Conservation (phyloP, 2,329 filamentous ascomycete genomes). For the Colletotrichum brevisporum region DNA sequence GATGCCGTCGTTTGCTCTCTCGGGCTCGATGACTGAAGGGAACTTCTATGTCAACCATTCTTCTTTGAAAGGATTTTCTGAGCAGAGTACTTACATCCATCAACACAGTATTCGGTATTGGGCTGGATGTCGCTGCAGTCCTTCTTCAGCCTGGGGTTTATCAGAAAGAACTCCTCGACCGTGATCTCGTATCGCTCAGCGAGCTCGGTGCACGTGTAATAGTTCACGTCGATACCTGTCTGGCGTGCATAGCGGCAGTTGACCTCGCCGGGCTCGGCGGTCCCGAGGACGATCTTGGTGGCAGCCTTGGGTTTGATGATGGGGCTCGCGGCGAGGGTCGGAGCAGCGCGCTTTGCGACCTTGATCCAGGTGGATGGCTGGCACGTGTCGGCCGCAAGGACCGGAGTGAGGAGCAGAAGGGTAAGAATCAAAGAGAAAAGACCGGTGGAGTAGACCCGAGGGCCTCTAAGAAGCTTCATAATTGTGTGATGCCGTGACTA, state of each 20-base stretch:
- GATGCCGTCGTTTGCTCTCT: slow-evolving; percentile 45
- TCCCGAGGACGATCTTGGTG: background rate
- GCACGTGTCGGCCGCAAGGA: slow-evolving; percentile 34
- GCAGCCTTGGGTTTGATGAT: background rate
- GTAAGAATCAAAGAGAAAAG: background rate
- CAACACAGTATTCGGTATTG: slow-evolving; percentile 47
- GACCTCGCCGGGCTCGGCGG: slow-evolving; percentile 40
- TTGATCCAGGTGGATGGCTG: slow-evolving; percentile 26
- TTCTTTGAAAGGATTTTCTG: no score
- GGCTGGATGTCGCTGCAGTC: slow-evolving; percentile 49
- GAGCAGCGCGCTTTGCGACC: background rate
- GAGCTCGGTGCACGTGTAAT: slow-evolving; percentile 46
- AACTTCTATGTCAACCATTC: no score
- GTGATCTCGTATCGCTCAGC: slow-evolving; percentile 43
- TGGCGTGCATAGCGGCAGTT: slow-evolving; percentile 42
- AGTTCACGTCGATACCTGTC: slow-evolving; percentile 43
- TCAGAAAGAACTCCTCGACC: slow-evolving; percentile 45
- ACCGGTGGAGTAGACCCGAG: background rate
- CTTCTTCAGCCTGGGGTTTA: slow-evolving; percentile 47
- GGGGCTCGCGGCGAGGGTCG: background rate
- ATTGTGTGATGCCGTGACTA: background rate
- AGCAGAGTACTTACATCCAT: slow-evolving; percentile 51
- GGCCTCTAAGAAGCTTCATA: background rate
- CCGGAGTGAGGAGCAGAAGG: background rate
- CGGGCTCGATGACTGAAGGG: slow-evolving; percentile 46